Base-by-base conservation (phyloP, 768 basidiomycete species). In the Rhizopogon roseolus region DNA sequence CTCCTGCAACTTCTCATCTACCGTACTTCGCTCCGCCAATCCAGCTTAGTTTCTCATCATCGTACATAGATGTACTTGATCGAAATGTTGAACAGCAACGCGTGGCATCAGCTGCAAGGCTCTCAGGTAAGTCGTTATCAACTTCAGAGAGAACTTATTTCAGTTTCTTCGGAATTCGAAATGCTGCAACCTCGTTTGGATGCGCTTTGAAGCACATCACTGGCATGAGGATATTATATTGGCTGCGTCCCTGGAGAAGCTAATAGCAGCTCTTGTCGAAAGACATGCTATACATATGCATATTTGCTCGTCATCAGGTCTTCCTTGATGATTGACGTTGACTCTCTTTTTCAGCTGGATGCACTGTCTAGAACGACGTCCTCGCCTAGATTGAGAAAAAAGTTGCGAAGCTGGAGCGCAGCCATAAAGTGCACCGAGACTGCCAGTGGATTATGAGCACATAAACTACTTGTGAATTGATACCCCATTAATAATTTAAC, bases 351-450 rank as follows among this genome's bases (percentile, higher is more conserved):
- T 53, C 52, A 92, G 90, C 84, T 90, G 8, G 90, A 91, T 62
- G 80, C 82, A 1, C 74, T 93, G 1, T 93, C 91, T 22, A 10
- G 90, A 92, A 93, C 59, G 88, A 92, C 54, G 77, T 84, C 1
- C 67, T 92, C 9, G 75, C 78, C n/a, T 81, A 81, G 42, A 78
- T 82, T 4, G 90, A 92, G 63, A 78, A 79, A 52, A 79, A 79
- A 49, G 67, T 84, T 6, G 69, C 69, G 27, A 74, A 69, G 36
- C 62, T 89, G 50, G 88, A 91, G 63, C 78, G 78, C 53, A 81
- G 84, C 41, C 76, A 74, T 55, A 76, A 74, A 13, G 86, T 88
- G 63, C 75, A 27, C 69, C n/a, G n/a, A n/a, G n/a, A n/a, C n/a
- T n/a, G n/a, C n/a, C n/a, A n/a, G n/a, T 90, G 28, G 90, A 90